Evolutionary conservation across 176 grass and related monocot species (phyloP).

Genomic region (Puya raimondii): DNA sequence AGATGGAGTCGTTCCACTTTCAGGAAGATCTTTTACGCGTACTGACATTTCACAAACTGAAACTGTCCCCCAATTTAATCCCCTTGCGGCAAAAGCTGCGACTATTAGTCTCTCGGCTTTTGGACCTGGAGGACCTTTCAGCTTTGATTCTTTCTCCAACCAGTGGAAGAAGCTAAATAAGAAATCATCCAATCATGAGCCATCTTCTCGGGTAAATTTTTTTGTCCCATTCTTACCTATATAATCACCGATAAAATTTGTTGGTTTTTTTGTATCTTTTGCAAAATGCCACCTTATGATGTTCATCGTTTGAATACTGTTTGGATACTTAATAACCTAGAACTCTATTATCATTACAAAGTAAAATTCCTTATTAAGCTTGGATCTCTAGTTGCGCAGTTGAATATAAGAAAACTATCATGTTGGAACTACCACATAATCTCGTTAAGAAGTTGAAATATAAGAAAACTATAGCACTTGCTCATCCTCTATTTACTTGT

Average conservation of each 20-base stretch:
- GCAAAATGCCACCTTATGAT: background rate
- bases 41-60: conserved; percentile 32
- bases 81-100: conserved; percentile 82
- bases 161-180: conserved; percentile 40
- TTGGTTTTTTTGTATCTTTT: background rate
- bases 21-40: conserved; percentile 46
- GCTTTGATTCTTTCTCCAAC: conserved; percentile 62
- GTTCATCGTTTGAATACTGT: background rate
- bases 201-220: conserved; percentile 37
- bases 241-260: background rate
- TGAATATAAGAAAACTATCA: too few species aligned
- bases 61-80: conserved; percentile 46
- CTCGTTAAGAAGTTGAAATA: background rate
- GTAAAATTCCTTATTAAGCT: background rate
- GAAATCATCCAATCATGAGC: conserved; percentile 40
- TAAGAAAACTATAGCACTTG: background rate
- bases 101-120: conserved; percentile 90
- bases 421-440: too few species aligned
- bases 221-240: background rate
- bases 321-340: background rate
- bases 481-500: background rate
- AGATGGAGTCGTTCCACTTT: conserved; percentile 82
- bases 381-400: background rate
- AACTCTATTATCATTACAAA: background rate
- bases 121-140: conserved; percentile 54